Conservation (phyloP, 1,139 yeast species). For the Ogataea hybrid region DNA sequence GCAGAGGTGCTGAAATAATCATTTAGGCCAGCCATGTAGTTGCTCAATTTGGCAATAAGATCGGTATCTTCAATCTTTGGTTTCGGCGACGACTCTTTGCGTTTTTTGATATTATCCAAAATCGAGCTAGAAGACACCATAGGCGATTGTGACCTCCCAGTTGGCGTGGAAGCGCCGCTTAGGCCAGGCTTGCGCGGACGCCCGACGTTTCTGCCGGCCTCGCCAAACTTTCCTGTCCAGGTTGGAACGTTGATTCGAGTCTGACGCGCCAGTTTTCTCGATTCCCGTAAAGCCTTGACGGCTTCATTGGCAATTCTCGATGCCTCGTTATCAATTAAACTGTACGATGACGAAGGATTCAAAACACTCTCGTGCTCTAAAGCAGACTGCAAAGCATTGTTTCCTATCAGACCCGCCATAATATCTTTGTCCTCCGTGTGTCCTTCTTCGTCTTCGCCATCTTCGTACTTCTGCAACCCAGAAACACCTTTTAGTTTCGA, state of each 20-base stretch:
- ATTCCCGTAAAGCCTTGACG: conserved; percentile 64
- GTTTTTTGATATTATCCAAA: conserved; percentile 35
- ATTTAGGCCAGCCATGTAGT: conserved; percentile 35
- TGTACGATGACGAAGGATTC: conserved; percentile 25
- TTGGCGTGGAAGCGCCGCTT: conserved; percentile 7
- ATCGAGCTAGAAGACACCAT: conserved; percentile 32
- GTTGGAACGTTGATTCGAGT: conserved; percentile 84
- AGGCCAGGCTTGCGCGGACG: background rate
- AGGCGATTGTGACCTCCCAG: conserved; percentile 13
- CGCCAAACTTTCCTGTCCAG: conserved; percentile 93
- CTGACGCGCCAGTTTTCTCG: conserved; percentile 61
- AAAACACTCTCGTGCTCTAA: conserved; percentile 78
- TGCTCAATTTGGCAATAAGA: conserved; percentile 30
- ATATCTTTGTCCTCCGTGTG: conserved; percentile 55
- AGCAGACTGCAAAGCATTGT: conserved; percentile 72
- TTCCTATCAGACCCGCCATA: conserved; percentile 72
- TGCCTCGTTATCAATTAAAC: conserved; percentile 72
- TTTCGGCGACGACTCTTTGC: conserved; percentile 12
- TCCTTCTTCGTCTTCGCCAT: conserved; percentile 36
- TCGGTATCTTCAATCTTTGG: conserved; percentile 22
- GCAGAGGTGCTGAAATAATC: conserved; percentile 53
- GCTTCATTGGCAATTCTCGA: conserved; percentile 74
- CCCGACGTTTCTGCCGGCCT: conserved; percentile 51
- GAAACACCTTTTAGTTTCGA: conserved; percentile 56
- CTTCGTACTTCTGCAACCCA: conserved; percentile 49